Percentiles rank a stretch among this genome's conserved stretches.
Conservation (phyloP, 257 asterid species). For the Solanum pinnatisectum region DNA sequence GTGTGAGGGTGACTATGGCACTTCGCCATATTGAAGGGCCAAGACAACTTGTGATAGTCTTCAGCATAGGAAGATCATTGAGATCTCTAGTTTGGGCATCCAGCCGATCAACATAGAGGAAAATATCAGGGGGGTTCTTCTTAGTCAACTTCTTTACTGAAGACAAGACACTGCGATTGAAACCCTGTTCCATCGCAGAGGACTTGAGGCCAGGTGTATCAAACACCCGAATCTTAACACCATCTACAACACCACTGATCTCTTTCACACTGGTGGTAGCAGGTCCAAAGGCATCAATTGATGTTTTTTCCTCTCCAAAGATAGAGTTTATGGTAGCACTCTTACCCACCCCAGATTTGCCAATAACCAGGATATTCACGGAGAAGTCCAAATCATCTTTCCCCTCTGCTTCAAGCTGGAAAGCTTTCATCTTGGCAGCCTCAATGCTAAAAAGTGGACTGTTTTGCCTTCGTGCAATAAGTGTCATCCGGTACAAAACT, state of each 20-base stretch:
- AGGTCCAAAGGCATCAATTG: slow-evolving; percentile 59
- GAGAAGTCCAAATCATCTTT: slow-evolving; percentile 59
- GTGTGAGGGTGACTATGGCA: slow-evolving; percentile 82
- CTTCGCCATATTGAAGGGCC: slow-evolving; percentile 81
- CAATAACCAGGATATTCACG: slow-evolving; percentile 68
- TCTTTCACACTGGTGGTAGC: slow-evolving; percentile 53
- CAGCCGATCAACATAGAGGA: slow-evolving; percentile 79
- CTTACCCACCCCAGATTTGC: slow-evolving; percentile 92
- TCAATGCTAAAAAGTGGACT: slow-evolving; percentile 57
- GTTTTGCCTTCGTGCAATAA: slow-evolving; percentile 75
- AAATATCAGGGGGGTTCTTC: slow-evolving; percentile 70
- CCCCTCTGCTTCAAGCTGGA: slow-evolving; percentile 59
- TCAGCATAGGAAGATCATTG: slow-evolving; percentile 72
- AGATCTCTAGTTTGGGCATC: slow-evolving; percentile 90
- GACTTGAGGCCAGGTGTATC: slow-evolving; percentile 88
- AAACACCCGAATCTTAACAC: slow-evolving; percentile 61
- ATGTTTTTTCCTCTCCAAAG: slow-evolving; percentile 66
- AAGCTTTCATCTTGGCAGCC: slow-evolving; percentile 62
- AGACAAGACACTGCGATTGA: slow-evolving; percentile 49
- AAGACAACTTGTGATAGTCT: slow-evolving; percentile 53
- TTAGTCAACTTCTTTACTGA: slow-evolving; percentile 57
- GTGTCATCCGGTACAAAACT: slow-evolving; percentile 69
- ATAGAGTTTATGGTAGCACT: slow-evolving; percentile 86
- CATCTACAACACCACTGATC: slow-evolving; percentile 49
- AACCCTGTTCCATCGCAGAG: slow-evolving; percentile 69